Conservation (phyloP, 306 rosid genomes). For the Parietaria judaica region DNA sequence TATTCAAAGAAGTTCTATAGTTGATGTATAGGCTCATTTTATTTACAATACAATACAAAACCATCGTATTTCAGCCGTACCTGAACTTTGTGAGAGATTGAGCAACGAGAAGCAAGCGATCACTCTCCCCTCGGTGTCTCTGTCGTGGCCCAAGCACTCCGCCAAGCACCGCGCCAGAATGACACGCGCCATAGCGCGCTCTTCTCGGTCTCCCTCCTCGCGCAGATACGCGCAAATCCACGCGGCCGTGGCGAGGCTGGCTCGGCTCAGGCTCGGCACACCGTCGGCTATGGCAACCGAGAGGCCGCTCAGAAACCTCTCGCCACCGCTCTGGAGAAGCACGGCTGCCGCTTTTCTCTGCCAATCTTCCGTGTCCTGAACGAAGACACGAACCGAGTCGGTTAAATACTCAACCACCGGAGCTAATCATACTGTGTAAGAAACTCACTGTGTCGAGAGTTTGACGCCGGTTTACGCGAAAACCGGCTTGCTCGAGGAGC, state of each 20-base stretch:
- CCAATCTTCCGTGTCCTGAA: constrained; percentile 55
- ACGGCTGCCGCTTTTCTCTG: constrained; percentile 49
- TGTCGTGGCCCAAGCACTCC: constrained; percentile 42
- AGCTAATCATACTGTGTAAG: constrained; percentile 1
- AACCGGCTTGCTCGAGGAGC: constrained; percentile 71
- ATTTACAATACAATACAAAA: no score
- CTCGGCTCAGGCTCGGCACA: constrained; percentile 50
- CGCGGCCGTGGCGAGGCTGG: constrained; percentile 56
- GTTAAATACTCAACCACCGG: not conserved
- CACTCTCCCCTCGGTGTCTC: constrained; percentile 71
- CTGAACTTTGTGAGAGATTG: constrained; percentile 44
- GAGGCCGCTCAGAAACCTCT: constrained; percentile 51
- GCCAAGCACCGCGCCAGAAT: constrained; percentile 45
- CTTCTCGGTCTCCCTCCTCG: constrained; percentile 29
- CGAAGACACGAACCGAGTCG: not conserved
- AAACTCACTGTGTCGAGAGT: constrained; percentile 30
- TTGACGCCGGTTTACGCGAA: constrained; percentile 30
- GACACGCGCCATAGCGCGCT: constrained; percentile 38
- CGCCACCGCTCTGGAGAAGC: constrained; percentile 43
- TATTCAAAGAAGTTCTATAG: no score
- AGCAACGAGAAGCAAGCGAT: constrained; percentile 66
- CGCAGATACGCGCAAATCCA: constrained; percentile 62
- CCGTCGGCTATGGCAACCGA: constrained; percentile 50
- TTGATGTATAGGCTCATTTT: no score
- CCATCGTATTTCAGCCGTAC: constrained; percentile 14